Base-by-base conservation (phyloP, 805 yeast genomes). In the Zygoascus ofunaensis region DNA sequence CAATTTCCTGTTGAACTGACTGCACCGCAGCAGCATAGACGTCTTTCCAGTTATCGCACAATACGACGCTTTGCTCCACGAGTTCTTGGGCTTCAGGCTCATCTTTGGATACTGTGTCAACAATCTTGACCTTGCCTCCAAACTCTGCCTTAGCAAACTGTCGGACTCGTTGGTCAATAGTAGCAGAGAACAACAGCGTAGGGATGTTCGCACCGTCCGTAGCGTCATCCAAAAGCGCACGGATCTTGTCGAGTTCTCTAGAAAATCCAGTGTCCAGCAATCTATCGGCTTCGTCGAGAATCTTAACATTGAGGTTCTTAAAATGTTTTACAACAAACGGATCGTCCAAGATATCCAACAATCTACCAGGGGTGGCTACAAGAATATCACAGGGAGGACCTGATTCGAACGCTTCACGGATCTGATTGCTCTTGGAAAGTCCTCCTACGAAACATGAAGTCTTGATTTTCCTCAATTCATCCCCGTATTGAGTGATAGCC, bases 231-330 rank as follows among this genome's bases (percentile, higher is more conserved):
- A 85, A 63, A 33, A 55, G 60, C 10, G 65, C 64, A 37, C 82
- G 74, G 45, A 87, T 79, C 21, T 69, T 66, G 45, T 73, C 70
- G 48, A 89, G 69, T 49, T 77, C 82, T 34, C 72, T 75, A 55
- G 75, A 79, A 61, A 90, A 89, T 35, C 87, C 82, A 26, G 77
- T 59, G 57, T 87, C 97, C 28, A 90, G 68, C 30, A 90, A 69
- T 53, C 87, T 76, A 57, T 92, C 98, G 4, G 97, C 97, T 64
- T 92, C 97, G 61, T 92, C 98, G 50, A 86, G 76, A 34, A 87
- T 80, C 49, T 84, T 71, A 55, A 80, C 76, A 47, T 72, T 73
- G 45, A 89, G 68, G 43, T 68, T 62, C 34, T 62, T 59, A 60
- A 87, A 80, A 34, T 71, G 64, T 7, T 64, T 60, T 19, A 63